Percentiles rank a stretch among this genome's conserved stretches.
These are phyloP conservation scores for Pleurotus eryngii DNA, from an alignment of 768 basidiomycete species.

Conservation along the genomic window DNA sequence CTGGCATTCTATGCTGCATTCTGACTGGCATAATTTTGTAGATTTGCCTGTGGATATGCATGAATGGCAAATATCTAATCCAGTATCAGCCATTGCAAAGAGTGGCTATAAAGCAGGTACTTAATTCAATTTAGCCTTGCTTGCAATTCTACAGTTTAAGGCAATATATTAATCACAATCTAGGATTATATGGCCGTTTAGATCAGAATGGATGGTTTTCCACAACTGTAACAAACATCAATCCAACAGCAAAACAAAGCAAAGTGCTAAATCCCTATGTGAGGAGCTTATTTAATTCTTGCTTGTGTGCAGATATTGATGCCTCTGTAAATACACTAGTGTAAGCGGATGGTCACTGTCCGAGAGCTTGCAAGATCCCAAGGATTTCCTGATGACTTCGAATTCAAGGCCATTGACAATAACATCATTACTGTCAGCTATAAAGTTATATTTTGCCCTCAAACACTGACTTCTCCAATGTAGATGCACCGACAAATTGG, in stretches of 20 bases:
- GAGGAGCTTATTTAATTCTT: slow-evolving; percentile 15
- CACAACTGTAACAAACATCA: slow-evolving; percentile 76
- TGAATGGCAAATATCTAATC: slow-evolving; percentile 63
- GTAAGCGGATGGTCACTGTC: slow-evolving; percentile 65
- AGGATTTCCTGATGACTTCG: slow-evolving; percentile 74
- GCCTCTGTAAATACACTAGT: slow-evolving; percentile 33
- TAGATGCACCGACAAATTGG: slow-evolving; percentile 81
- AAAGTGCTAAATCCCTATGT: slow-evolving; percentile 67
- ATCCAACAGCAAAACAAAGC: slow-evolving; percentile 76
- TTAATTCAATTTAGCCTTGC: background rate
- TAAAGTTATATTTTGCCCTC: background rate
- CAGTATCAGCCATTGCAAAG: slow-evolving; percentile 53
- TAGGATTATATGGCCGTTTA: slow-evolving; percentile 56
- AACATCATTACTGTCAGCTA: slow-evolving; percentile 57
- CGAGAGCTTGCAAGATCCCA: slow-evolving; percentile 77
- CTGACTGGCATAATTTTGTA: slow-evolving; percentile 16
- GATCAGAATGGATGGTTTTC: slow-evolving; percentile 55
- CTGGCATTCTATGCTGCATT: background rate
- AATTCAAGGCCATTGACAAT: slow-evolving; percentile 48
- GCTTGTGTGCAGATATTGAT: background rate
- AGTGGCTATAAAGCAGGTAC: slow-evolving; percentile 49
- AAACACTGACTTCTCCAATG: slow-evolving; percentile 2
- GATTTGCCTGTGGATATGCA: slow-evolving; percentile 41
- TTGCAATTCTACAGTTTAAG: background rate
- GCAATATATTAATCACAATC: too few relatives aligned